Evolutionary conservation across 805 yeast genomes (phyloP), one percentile per base, ranked within the genome.

Genomic region (Saccharomycopsis vini): DNA sequence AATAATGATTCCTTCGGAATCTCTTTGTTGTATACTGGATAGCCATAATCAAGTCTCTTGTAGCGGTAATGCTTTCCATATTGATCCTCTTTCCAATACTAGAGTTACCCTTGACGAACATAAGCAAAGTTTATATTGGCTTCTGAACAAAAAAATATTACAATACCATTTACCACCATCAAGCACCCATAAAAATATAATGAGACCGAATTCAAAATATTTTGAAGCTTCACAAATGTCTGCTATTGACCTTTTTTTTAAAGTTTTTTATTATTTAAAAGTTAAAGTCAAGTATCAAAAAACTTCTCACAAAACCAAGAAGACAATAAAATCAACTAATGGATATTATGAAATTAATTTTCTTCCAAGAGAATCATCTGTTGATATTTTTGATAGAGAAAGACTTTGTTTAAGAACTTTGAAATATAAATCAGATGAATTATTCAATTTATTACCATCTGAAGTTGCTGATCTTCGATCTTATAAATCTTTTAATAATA

Each of bases 1-100:
- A 5, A 23, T 45, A 19, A 24, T 45, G 34, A 37, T 45, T 9
- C 48, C 48, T 1, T 35, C 48, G n/a, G 48, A 45, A 28, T 12
- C 45, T 2, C 20, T 16, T 4, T 45, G 48, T 31, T 45, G 48
- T 22, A 10, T 38, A 3, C 39, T 13, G 12, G 37, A 40, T 16
- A 15, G 9, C 13, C 26, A 36, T 29, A 43, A 33, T 18, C 28
- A 29, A 13, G 21, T 13, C 9, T 21, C 21, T 39, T 5, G 13
- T 36, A 20, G 15, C 6, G 19, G 20, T 13, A 20, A 15, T 13
- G 13, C 23, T 10, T 44, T 44, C 15, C 42, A 35, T 29, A 35
- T 44, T 20, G 47, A 44, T 16, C 18, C 40, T 7, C 18, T 44
- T 7, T 23, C 35, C 34, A 44, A 44, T 29, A 21, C 22, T 7